Base-by-base conservation (phyloP, 176 grass and related monocot genomes). In the Hordeum marinum region DNA sequence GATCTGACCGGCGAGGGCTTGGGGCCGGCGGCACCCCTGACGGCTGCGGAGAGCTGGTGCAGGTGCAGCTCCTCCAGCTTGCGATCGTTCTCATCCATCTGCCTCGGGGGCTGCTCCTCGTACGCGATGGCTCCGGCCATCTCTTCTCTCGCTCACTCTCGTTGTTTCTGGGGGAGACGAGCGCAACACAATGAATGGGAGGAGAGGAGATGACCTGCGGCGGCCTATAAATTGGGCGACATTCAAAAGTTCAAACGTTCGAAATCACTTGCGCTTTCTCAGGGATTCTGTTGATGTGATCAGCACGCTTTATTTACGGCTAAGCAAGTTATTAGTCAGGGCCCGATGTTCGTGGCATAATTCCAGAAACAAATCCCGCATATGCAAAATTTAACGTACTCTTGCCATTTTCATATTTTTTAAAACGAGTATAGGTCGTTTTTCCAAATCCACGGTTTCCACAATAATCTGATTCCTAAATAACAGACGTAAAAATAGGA, bases 51-150 rank as follows among this genome's bases (percentile, higher is more conserved):
- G 81, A 98, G 80, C 74, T 89, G 87, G 64, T 80, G 78, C 18
- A 98, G 88, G 11, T 85, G 70, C 54, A 98, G 93, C 91, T 98
- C 91, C 20, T 92, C 84, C 8, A 98, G 63, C 88, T 95, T 98
- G 68, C 50, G 84, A 48, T 90, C 88, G 86, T 98, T 95, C 46
- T 80, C 90, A 80, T 94, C 91, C 8, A 98, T 43, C 70, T 87
- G 87, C 89, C 77, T 91, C 74, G 66, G 71, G 59, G 88, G 88
- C 85, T 72, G 85, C 78, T 95, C 89, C 76, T 94, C 93, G 78
- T 98, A 98, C 9, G 83, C 87, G 11, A n/a, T 40, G 61, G 48
- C 45, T 2, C 68, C 68, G 71, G 80, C 88, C 88, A 91, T 94
- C 50, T 41, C 8, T 21, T 69, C 13, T 39, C 41, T 2, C 12